Conservation (phyloP, 139 green algal species). For the Chlamydomonas eustigma region DNA sequence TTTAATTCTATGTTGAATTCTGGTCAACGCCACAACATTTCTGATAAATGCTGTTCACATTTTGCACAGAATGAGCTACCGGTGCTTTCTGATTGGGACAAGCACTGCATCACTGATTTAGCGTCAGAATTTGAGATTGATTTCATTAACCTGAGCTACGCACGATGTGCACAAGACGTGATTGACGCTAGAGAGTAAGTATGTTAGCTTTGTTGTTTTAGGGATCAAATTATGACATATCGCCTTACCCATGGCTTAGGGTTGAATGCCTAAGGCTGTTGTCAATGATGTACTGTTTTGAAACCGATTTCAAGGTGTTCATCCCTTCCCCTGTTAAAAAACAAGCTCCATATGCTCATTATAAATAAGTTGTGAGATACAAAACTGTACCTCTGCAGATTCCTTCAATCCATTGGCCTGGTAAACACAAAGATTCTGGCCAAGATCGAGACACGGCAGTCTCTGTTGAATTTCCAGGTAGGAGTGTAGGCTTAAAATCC, state of each 20-base stretch:
- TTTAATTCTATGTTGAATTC: too few species aligned
- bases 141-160: constrained; percentile 78
- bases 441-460: constrained; percentile 69
- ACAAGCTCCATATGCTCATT: too few species aligned
- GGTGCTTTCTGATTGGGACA: constrained; percentile 70
- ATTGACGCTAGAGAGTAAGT: constrained; percentile 49
- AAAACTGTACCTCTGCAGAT: too few species aligned
- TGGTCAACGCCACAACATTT: too few species aligned
- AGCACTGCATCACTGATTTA: constrained; percentile 48
- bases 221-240: too few species aligned
- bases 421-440: constrained; percentile 73
- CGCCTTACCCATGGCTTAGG: too few species aligned
- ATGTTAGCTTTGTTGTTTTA: too few species aligned
- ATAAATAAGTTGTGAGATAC: too few species aligned
- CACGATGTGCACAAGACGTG: constrained; percentile 66
- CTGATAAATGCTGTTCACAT: too few species aligned
- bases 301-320: too few species aligned
- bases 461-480: constrained; percentile 40
- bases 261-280: too few species aligned
- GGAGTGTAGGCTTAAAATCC: too few species aligned
- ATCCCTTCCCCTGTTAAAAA: not conserved
- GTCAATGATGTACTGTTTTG: not conserved
- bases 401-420: constrained; percentile 65
- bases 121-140: constrained; percentile 68
- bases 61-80: constrained; percentile 74